A percentile compares a stretch with the other conserved stretches of the same genome.
These are phyloP conservation scores for Colletotrichum sp. DNA, from an alignment of 2,329 filamentous ascomycete genomes.

Conservation along the genomic window DNA sequence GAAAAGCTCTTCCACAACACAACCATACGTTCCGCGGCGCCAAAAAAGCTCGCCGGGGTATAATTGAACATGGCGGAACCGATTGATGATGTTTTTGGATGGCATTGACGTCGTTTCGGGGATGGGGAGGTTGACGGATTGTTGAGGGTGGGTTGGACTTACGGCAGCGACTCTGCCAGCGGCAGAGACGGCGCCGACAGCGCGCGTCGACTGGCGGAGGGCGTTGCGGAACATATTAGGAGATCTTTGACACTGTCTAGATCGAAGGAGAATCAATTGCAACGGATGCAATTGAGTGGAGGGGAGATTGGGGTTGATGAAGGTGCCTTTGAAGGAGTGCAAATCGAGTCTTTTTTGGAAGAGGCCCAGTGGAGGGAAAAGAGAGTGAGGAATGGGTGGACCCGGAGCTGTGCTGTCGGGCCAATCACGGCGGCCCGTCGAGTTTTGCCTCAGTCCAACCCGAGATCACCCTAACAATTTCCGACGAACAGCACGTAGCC, in stretches of 20 bases:
- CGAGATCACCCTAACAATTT: constrained; percentile 25
- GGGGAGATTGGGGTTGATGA: constrained; percentile 62
- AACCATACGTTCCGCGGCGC: constrained; percentile 22
- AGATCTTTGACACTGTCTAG: constrained; percentile 57
- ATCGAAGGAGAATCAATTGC: constrained; percentile 67
- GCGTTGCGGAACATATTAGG: constrained; percentile 95
- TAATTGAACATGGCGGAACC: constrained; percentile 42
- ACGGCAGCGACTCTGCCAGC: constrained; percentile 91
- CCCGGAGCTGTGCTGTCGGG: constrained; percentile 16
- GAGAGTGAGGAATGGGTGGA: constrained; percentile 35
- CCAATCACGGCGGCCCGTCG: constrained; percentile 13
- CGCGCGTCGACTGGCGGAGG: constrained; percentile 95
- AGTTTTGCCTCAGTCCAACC: constrained; percentile 25
- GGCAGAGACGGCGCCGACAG: constrained; percentile 92
- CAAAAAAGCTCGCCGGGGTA: constrained; percentile 40
- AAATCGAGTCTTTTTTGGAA: constrained; percentile 47
- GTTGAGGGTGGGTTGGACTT: constrained; percentile 58
- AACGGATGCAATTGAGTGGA: constrained; percentile 66
- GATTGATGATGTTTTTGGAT: constrained; percentile 49
- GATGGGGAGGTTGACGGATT: constrained; percentile 32
- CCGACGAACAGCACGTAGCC: constrained; percentile 9
- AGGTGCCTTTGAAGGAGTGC: constrained; percentile 53
- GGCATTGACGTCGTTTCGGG: constrained; percentile 48
- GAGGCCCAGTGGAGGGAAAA: constrained; percentile 46
- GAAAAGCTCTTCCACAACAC: constrained; percentile 34